Evolutionary conservation across 306 rosid genomes (phyloP).

Genomic region (Cicer cuneatum): DNA sequence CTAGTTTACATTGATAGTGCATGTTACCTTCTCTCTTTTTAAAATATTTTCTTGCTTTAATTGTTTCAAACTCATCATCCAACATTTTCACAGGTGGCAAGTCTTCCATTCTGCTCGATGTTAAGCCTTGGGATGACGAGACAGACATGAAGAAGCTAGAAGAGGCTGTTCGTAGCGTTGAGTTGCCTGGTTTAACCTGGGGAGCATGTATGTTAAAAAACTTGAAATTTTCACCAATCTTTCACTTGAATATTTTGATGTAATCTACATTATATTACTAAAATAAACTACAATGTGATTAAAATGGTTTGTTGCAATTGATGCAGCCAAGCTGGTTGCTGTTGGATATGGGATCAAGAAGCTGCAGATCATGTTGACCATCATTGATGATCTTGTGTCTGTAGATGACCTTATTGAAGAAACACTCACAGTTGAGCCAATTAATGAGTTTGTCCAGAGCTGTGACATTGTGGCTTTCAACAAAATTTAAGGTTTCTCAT

Average conservation of each 20-base stretch:
- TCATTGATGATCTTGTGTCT: conserved; percentile 86
- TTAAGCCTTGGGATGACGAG: conserved; percentile 98
- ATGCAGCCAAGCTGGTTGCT: conserved; percentile 75
- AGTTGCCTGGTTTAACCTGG: conserved; percentile 82
- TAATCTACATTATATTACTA: not conserved
- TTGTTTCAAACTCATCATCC: conserved; percentile 2
- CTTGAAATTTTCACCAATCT: not conserved
- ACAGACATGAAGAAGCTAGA: conserved; percentile 95
- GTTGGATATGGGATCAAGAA: conserved; percentile 95
- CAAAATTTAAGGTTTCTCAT: conserved; percentile 62
- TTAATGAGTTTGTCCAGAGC: conserved; percentile 77
- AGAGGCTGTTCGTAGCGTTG: conserved; percentile 78
- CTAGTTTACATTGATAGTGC: too few relatives aligned
- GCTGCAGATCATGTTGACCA: conserved; percentile 83
- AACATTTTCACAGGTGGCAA: conserved; percentile 69
- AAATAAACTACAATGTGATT: not conserved
- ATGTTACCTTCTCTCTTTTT: too few relatives aligned
- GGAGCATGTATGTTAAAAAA: conserved; percentile 75
- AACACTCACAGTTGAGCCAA: conserved; percentile 70
- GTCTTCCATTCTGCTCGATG: conserved; percentile 84
- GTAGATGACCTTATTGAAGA: conserved; percentile 82
- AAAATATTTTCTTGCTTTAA: not conserved
- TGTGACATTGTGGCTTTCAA: conserved; percentile 96
- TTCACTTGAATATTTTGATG: not conserved
- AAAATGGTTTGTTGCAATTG: conserved; percentile 30